phyloP scores from a whole-genome alignment of 805 yeast genomes.

The Candida boleticola region DNA sequence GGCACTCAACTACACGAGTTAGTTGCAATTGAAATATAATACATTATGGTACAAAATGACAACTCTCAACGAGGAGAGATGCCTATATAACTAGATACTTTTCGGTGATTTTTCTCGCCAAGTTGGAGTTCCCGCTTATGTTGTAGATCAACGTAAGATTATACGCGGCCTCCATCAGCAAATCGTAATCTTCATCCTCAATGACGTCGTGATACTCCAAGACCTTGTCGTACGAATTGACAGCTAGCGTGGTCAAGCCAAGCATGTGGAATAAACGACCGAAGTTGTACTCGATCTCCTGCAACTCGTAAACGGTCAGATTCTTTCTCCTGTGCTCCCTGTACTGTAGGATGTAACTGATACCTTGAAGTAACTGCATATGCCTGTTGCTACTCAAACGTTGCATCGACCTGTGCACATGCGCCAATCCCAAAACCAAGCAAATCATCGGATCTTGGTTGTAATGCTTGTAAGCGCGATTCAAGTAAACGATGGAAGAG shows the following conservation, averaged over 20 bases:
- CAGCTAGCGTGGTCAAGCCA: constrained; percentile 74
- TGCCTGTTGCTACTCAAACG: constrained; percentile 84
- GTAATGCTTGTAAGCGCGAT: constrained; percentile 64
- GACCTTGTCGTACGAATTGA: constrained; percentile 70
- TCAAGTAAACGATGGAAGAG: constrained; percentile 76
- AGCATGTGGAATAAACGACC: constrained; percentile 84
- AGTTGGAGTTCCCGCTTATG: constrained; percentile 64
- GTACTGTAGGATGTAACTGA: constrained; percentile 76
- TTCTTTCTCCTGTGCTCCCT: constrained; percentile 44
- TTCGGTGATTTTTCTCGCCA: constrained; percentile 66
- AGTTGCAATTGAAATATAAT: too few species aligned
- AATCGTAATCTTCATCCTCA: constrained; percentile 51
- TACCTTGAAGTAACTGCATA: constrained; percentile 82
- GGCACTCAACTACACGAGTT: too few species aligned
- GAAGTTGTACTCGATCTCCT: constrained; percentile 79
- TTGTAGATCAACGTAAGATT: constrained; percentile 76
- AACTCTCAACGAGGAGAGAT: too few species aligned
- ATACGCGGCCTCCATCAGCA: constrained; percentile 81
- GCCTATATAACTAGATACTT: constrained; percentile 44
- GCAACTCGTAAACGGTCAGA: constrained; percentile 49
- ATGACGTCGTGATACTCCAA: constrained; percentile 38
- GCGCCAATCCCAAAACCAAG: constrained; percentile 72
- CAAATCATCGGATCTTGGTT: constrained; percentile 79
- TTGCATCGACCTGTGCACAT: constrained; percentile 89
- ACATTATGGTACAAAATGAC: background rate